A percentile compares a stretch with the other conserved stretches of the same genome.
phyloP scores from a whole-genome alignment of 1,284 basidiomycete species.

The Heterobasidion occidentale region DNA sequence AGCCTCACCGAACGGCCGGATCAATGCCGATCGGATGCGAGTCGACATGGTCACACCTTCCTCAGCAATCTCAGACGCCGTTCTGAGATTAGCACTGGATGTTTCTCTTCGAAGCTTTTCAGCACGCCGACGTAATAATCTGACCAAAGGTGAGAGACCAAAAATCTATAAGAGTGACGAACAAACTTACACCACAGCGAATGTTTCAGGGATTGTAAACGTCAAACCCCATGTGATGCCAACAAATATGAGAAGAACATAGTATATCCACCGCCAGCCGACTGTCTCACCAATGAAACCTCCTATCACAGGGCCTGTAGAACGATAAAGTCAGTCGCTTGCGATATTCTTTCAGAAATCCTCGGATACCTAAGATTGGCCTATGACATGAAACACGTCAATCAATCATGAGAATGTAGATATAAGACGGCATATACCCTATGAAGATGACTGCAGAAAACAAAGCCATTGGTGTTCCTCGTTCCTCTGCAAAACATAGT shows the following conservation, averaged over 20 bases:
- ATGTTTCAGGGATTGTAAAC: not conserved
- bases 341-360: not conserved
- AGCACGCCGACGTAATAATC: not conserved
- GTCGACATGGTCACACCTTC: not conserved
- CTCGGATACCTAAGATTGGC: not conserved
- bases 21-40: not conserved
- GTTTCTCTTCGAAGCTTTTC: not conserved
- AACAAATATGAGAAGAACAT: not conserved
- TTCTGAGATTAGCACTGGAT: not conserved
- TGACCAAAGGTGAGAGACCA: not conserved
- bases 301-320: not conserved
- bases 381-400: not conserved
- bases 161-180: not conserved
- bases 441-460: not conserved
- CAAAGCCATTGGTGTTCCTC: not conserved
- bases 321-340: too few species aligned
- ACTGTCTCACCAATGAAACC: slow-evolving; percentile 10
- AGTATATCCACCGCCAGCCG: slow-evolving; percentile 6
- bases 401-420: not conserved
- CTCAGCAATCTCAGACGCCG: not conserved
- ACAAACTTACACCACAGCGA: not conserved
- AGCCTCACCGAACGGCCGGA: not conserved
- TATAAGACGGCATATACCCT: not conserved
- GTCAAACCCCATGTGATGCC: not conserved
- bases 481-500: not conserved